A percentile compares a stretch with the other conserved stretches of the same genome.
Evolutionary conservation across 306 rosid species (phyloP).

Genomic region (Hylodesmum podocarpum): DNA sequence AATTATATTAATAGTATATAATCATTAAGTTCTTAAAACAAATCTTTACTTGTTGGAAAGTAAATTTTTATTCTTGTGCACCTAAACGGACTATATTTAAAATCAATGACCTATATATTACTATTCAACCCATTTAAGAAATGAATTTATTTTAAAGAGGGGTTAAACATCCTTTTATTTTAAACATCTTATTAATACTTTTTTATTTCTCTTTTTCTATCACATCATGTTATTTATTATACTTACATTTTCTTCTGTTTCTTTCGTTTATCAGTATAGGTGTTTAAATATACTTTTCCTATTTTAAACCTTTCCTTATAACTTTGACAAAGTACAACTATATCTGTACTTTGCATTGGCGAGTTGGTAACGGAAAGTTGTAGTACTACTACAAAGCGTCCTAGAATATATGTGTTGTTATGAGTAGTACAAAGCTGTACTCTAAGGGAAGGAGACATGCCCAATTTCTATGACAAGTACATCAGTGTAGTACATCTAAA

Average conservation of each 20-base stretch:
- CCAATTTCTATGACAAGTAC: conserved; percentile 9
- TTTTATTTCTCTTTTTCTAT: too few species aligned
- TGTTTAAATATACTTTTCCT: background rate
- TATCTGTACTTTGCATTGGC: background rate
- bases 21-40: too few species aligned
- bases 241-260: too few species aligned
- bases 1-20: too few species aligned
- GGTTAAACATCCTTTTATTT: too few species aligned
- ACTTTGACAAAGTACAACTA: background rate
- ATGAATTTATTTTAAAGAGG: background rate
- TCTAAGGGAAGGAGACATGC: background rate
- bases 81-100: background rate
- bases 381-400: conserved; percentile 7
- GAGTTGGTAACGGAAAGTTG: conserved; percentile 2
- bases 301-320: background rate
- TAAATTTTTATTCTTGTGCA: background rate
- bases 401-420: background rate
- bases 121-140: background rate
- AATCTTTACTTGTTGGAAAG: background rate
- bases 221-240: too few species aligned
- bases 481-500: conserved; percentile 38
- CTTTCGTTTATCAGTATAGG: too few species aligned
- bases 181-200: too few species aligned
- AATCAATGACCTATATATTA: background rate
- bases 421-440: conserved; percentile 57